Percentiles rank a stretch among this genome's conserved stretches.
Conservation (phyloP, 1,284 basidiomycete species). For the Athelia psychrophila region DNA sequence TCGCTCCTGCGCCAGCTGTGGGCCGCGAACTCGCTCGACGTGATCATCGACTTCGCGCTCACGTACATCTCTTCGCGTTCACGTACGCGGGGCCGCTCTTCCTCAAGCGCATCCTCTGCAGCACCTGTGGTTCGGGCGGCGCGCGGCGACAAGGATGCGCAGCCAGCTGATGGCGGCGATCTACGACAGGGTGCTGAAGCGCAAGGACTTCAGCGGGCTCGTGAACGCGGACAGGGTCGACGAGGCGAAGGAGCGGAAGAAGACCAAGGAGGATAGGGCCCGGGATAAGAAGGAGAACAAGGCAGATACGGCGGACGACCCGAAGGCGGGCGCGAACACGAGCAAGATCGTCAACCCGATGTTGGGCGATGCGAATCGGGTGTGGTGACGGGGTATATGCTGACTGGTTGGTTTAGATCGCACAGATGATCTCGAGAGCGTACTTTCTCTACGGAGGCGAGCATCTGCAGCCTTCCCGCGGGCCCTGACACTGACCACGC, state of each 20-base stretch:
- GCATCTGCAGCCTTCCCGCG: slow-evolving; percentile 8
- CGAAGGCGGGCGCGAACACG: slow-evolving; percentile 68
- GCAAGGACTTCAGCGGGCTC: slow-evolving; percentile 83
- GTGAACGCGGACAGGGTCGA: slow-evolving; percentile 46
- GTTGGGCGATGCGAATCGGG: slow-evolving; percentile 65
- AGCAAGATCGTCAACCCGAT: slow-evolving; percentile 81
- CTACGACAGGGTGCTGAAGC: slow-evolving; percentile 87
- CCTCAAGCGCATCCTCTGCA: slow-evolving; percentile 37
- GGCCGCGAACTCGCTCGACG: slow-evolving; percentile 69
- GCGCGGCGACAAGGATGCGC: slow-evolving; percentile 69
- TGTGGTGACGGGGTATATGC: slow-evolving; percentile 10
- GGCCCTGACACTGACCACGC: neutral
- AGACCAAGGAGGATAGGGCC: slow-evolving; percentile 6
- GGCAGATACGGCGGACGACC: slow-evolving; percentile 48
- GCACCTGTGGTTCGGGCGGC: slow-evolving; percentile 76
- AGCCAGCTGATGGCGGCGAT: slow-evolving; percentile 79
- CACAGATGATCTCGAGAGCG: slow-evolving; percentile 45
- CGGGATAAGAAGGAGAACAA: slow-evolving; percentile 11
- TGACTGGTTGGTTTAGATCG: slow-evolving; percentile 28
- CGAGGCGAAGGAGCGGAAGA: slow-evolving; percentile 17
- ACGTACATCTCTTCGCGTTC: slow-evolving; percentile 63
- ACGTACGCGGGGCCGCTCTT: slow-evolving; percentile 61
- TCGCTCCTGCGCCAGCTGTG: slow-evolving; percentile 62
- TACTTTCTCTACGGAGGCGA: slow-evolving; percentile 67
- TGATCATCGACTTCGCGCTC: slow-evolving; percentile 64